Evolutionary conservation across 2,329 filamentous ascomycete species (phyloP).

Genomic region (Aureobasidium sp.): DNA sequence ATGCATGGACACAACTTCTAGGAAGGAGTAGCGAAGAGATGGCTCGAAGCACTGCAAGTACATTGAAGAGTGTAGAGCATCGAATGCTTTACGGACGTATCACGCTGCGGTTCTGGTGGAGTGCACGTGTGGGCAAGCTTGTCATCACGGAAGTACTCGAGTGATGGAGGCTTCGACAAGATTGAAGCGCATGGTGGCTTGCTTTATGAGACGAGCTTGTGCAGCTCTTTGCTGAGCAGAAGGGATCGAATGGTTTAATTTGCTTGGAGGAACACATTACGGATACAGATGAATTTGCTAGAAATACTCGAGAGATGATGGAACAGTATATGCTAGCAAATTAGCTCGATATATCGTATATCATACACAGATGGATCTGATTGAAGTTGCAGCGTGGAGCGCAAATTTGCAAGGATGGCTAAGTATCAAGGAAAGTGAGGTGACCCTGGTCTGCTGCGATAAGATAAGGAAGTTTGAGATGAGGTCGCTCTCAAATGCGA

Average conservation of each 20-base stretch:
- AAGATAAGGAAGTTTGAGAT: neutral
- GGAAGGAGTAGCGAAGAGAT: conserved; percentile 37
- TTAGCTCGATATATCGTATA: too few species aligned
- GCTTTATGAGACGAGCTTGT: too few species aligned
- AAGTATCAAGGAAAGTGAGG: neutral
- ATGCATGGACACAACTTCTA: conserved; percentile 46
- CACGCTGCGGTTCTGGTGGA: conserved; percentile 50
- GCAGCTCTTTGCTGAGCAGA: too few species aligned
- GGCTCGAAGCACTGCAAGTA: conserved; percentile 30
- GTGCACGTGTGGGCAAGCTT: conserved; percentile 30
- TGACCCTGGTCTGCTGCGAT: neutral
- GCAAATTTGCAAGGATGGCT: too few species aligned
- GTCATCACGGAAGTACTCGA: conserved; percentile 23
- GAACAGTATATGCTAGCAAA: too few species aligned
- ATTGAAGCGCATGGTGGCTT: neutral
- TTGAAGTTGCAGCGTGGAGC: too few species aligned
- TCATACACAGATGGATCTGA: too few species aligned
- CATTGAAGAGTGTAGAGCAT: conserved; percentile 44
- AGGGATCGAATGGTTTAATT: too few species aligned
- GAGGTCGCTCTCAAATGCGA: neutral
- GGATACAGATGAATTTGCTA: too few species aligned
- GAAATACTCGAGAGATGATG: too few species aligned
- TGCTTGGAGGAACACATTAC: too few species aligned
- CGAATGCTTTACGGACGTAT: conserved; percentile 44
- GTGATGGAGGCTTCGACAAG: neutral